These are phyloP conservation scores for Rhodofomes roseus DNA, from an alignment of 1,284 basidiomycete genomes.

Conservation along the genomic window DNA sequence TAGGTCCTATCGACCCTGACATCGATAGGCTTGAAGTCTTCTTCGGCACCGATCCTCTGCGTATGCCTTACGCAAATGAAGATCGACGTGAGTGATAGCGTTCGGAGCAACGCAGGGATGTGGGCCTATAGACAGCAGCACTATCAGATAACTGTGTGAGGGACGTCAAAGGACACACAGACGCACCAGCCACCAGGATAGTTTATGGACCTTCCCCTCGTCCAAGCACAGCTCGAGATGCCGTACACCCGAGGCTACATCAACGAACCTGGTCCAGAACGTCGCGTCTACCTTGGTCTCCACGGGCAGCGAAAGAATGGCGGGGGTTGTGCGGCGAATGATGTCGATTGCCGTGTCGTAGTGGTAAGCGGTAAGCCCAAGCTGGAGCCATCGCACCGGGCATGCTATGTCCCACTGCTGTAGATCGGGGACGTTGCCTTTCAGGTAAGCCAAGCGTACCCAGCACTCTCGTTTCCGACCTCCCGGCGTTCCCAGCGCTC, in stretches of 20 bases:
- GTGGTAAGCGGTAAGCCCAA: constrained; percentile 8
- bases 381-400: constrained; percentile 7
- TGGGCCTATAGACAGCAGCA: neutral
- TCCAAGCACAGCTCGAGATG: constrained; percentile 8
- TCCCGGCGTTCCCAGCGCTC: neutral
- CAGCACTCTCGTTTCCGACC: constrained; percentile 1
- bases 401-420: constrained; percentile 5
- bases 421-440: constrained; percentile 7
- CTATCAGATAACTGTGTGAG: neutral
- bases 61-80: constrained; percentile 5
- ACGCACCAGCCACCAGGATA: constrained; percentile 8
- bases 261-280: constrained; percentile 3
- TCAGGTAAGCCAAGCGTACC: constrained; percentile 2
- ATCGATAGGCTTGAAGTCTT: neutral
- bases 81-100: neutral
- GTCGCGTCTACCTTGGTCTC: constrained; percentile 6
- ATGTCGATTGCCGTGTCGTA: constrained; percentile 5
- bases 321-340: constrained; percentile 1
- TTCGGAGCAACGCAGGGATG: constrained; percentile 2
- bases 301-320: constrained; percentile 6
- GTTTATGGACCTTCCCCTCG: constrained; percentile 3
- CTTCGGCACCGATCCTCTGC: neutral
- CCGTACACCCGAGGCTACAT: constrained; percentile 1
- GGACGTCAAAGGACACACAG: neutral
- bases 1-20: neutral